Evolutionary conservation across 2,329 filamentous ascomycete genomes (phyloP), one percentile per base, ranked within the genome.

Genomic region (Arthrinium phaeospermum): DNA sequence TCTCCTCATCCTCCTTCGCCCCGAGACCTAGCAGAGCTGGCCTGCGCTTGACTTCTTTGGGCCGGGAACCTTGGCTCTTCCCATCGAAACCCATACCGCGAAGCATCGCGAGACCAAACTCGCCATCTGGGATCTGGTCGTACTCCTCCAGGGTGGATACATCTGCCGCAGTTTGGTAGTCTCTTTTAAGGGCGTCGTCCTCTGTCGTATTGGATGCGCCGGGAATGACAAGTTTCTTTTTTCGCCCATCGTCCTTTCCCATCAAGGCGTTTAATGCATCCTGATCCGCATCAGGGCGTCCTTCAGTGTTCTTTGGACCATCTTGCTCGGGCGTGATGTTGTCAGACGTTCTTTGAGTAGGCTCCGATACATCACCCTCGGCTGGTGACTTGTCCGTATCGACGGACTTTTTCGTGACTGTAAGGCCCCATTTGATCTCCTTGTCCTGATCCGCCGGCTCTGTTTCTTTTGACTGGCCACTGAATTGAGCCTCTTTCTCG

Each of bases 11-110:
- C 78, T 94, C 91, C 79, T 96, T 98, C 14, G 95, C 95, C 4
- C 96, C 96, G 10, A 98, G 92, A 0, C 96, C 96, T 13, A 98
- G 86, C 71, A 97, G 88, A 72, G 94, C 94, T 22, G 94, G 92
- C 69, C 95, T 90, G 70, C 91, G 88, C 79, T 93, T 92, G 19
- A 91, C 86, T 47, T 91, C 86, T 75, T 93, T 93, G 7, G 84
- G 81, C 67, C 83, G 86, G 3, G 85, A 81, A 1, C 86, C 87
- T 67, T 86, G 83, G 74, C 87, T 85, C 71, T 91, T 89, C 81
- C 83, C 92, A 85, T 98, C 95, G 95, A 96, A 98, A 12, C 96
- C 96, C 93, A 98, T 98, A 13, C 95, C 95, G 45, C 95, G 91
- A 47, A 99, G 87, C 75, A 98, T 87, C 0, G 95, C 95, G 24